Base-by-base conservation (phyloP, 2,329 filamentous ascomycete genomes). In the Exophiala sideris region DNA sequence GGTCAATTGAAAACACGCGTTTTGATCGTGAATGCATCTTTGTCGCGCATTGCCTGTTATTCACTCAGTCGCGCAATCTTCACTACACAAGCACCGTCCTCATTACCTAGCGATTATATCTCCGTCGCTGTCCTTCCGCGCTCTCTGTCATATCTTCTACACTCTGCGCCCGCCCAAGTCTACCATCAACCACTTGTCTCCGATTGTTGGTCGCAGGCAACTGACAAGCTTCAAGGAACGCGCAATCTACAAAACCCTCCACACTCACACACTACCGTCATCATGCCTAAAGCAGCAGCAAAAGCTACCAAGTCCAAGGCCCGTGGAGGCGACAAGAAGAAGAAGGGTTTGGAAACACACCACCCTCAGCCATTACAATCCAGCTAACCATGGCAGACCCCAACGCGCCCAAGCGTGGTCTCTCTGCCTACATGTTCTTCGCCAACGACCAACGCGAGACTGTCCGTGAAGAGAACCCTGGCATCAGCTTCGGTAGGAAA, bases 361-460 rank as follows among this genome's bases (percentile, higher is more conserved):
- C n/a, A 42, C 39, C 14, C 51, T 10, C 12, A 18, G 36, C 18
- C 16, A 39, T 16, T 51, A 33, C 48, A 11, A 49, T 35, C 40
- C 35, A 51, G 45, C 11, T 45, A 38, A 35, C 41, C 20, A 44
- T 21, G 36, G 9, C 12, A 95, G 91, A 96, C 77, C 91, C 91
- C 76, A 96, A 96, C 78, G 92, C 91, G 58, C 94, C 94, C 74
- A 99, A 97, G 91, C 91, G 94, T 77, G 94, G 92, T 80, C 89
- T 99, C 47, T 97, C 94, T 50, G 94, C 94, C 62, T 99, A 99
- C 85, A 99, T 99, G 94, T 97, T 97, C 87, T 99, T 97, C 74
- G 94, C 94, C 84, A 97, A 97, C 71, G 94, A 97, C 78, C 90
- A 96, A 79, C 91, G 94, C 67, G 92, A 97, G 72, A 95, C 94